These are phyloP conservation scores for Tetrapisispora fleetii DNA, from an alignment of 805 yeast species.

Conservation along the genomic window DNA sequence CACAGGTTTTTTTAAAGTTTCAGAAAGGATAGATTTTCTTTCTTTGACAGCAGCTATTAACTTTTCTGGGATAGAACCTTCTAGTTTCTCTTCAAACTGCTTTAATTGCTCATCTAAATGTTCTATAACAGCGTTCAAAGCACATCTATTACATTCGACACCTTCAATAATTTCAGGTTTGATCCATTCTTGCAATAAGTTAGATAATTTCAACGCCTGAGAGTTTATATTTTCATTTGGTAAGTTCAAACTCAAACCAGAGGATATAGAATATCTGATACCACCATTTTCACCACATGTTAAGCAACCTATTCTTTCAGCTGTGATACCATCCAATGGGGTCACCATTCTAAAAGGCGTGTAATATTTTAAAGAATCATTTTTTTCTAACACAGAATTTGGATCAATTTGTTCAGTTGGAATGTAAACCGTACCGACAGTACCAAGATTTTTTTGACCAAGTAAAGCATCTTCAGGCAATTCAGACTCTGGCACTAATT, in stretches of 20 bases:
- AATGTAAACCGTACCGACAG: slow-evolving; percentile 54
- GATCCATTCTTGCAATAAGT: slow-evolving; percentile 55
- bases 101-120: slow-evolving; percentile 35
- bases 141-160: slow-evolving; percentile 92
- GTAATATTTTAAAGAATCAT: slow-evolving; percentile 34
- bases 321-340: slow-evolving; percentile 85
- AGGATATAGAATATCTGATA: slow-evolving; percentile 66
- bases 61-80: slow-evolving; percentile 19
- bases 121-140: slow-evolving; percentile 51
- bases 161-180: slow-evolving; percentile 82
- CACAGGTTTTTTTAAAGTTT: slow-evolving; percentile 52
- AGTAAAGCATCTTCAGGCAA: slow-evolving; percentile 31
- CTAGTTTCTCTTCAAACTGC: slow-evolving; percentile 17
- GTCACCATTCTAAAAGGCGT: slow-evolving; percentile 54
- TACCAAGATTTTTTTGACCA: slow-evolving; percentile 41
- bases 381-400: slow-evolving; percentile 29
- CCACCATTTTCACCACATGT: slow-evolving; percentile 93
- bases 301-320: slow-evolving; percentile 84
- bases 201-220: slow-evolving; percentile 37
- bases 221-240: slow-evolving; percentile 39
- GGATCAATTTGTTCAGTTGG: slow-evolving; percentile 77
- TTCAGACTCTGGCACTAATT: slow-evolving; percentile 20
- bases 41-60: slow-evolving; percentile 29
- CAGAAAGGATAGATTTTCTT: slow-evolving; percentile 40
- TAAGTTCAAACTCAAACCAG: slow-evolving; percentile 63